phyloP scores from a whole-genome alignment of 192 early-diverging fungal species.

The Spizellomyces punctatus region DNA sequence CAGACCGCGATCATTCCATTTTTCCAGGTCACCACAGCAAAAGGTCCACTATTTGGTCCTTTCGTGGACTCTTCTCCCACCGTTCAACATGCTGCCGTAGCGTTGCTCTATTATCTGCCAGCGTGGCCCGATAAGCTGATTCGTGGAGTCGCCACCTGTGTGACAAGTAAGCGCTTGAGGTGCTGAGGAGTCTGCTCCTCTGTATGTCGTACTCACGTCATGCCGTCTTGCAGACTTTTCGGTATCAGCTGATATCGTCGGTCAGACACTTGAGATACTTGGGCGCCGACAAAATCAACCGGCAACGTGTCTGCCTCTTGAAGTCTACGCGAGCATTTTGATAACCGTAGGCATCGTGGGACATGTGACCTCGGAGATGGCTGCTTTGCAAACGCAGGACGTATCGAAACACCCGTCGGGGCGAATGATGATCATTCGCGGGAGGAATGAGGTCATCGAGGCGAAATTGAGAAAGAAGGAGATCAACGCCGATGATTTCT shows the following conservation, averaged over 20 bases:
- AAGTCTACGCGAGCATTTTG: conserved; percentile 21
- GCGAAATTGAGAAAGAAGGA: too few relatives aligned
- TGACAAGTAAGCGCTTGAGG: too few relatives aligned
- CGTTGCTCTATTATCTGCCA: conserved; percentile 15
- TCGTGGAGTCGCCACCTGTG: conserved; percentile 13
- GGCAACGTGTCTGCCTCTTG: conserved; percentile 3
- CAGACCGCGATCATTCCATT: conserved; percentile 16
- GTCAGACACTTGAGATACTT: conserved; percentile 14
- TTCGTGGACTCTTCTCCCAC: conserved; percentile 10
- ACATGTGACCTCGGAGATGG: conserved; percentile 12
- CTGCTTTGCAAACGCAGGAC: not conserved
- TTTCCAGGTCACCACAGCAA: conserved; percentile 21
- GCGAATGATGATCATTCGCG: too few relatives aligned
- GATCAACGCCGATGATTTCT: too few relatives aligned
- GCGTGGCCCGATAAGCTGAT: conserved; percentile 30
- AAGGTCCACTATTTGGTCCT: conserved; percentile 29
- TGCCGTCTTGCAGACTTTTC: not conserved
- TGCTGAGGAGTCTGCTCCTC: too few relatives aligned
- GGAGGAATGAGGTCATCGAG: too few relatives aligned
- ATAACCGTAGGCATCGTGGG: conserved; percentile 32
- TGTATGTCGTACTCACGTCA: too few relatives aligned
- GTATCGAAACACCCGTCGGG: too few relatives aligned
- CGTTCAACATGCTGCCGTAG: conserved; percentile 7
- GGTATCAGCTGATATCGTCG: not conserved
- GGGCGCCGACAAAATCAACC: conserved; percentile 13